Conservation (phyloP, 2,329 filamentous ascomycete genomes). For the Diaporthe nobilis region DNA sequence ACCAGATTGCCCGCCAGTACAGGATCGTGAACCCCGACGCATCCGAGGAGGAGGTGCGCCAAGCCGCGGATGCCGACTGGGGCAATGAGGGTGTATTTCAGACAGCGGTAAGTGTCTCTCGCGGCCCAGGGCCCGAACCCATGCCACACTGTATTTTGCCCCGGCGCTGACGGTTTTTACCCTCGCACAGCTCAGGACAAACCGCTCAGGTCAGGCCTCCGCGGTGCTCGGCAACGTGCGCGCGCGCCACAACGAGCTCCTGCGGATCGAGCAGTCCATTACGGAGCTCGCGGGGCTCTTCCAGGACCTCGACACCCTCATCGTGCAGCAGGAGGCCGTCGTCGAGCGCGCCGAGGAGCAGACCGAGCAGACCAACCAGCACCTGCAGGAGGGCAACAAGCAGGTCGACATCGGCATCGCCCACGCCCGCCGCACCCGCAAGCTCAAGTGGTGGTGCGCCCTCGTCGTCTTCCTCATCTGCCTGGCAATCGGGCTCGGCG, state of each 20-base stretch:
- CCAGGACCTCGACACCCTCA: slow-evolving; percentile 80
- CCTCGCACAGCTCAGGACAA: slow-evolving; percentile 78
- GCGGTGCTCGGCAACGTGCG: slow-evolving; percentile 84
- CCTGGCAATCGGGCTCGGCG: slow-evolving; percentile 67
- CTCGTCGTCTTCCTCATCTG: slow-evolving; percentile 72
- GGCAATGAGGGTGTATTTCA: slow-evolving; percentile 86
- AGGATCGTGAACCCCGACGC: slow-evolving; percentile 86
- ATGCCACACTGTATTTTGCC: background rate
- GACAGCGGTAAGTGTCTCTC: slow-evolving; percentile 76
- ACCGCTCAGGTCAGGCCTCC: slow-evolving; percentile 80
- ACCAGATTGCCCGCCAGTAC: slow-evolving; percentile 86
- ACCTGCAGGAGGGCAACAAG: slow-evolving; percentile 78
- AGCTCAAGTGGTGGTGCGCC: slow-evolving; percentile 87
- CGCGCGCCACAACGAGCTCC: slow-evolving; percentile 86
- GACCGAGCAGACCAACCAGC: slow-evolving; percentile 74
- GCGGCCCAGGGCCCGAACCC: background rate
- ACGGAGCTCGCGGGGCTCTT: slow-evolving; percentile 79
- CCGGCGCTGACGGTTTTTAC: background rate
- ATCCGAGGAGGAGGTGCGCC: slow-evolving; percentile 78
- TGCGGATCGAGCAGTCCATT: slow-evolving; percentile 83
- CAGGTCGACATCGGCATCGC: slow-evolving; percentile 79
- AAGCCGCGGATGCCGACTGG: slow-evolving; percentile 80
- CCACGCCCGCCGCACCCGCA: slow-evolving; percentile 76
- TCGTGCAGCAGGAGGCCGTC: slow-evolving; percentile 78
- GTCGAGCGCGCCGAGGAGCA: slow-evolving; percentile 75